Evolutionary conservation across 495 filamentous ascomycete genomes (phyloP), one percentile per base, ranked within the genome.

Genomic region (Xylaria sp.): DNA sequence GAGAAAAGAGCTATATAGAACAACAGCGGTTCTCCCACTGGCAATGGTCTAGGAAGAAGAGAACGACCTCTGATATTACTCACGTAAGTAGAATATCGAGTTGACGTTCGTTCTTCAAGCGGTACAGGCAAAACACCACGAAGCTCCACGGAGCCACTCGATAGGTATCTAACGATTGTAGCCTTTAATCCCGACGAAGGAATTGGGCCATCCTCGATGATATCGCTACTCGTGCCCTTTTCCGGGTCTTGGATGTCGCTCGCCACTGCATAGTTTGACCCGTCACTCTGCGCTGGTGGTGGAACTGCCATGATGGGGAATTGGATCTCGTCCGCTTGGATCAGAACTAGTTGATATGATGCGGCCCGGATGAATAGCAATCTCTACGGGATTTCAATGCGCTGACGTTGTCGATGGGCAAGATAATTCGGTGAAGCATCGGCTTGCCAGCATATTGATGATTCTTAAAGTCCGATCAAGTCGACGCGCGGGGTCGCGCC

Each of bases 101-200:
- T 83, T 8, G 85, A 81, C 0, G 80, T 86, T 48, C 86, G 78
- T 68, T 87, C 84, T 72, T 87, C 82, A 40, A 86, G 71, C 0
- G 86, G 82, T 35, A 88, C 83, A 1, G 86, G 86, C 48, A 82
- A 74, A 61, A 87, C 84, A 59, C 86, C 86, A 68, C 85, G 79
- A 33, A 83, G 77, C 74, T 88, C 84, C 15, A 85, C 76, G 1
- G 44, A 50, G 31, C 64, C 64, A 3, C n/a, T n/a, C n/a, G 33
- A 43, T 6, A 67, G n/a, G 48, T 53, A 55, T 43, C 15, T 55
- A 1, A 67, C 14, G 14, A n/a, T 19, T 4, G 29, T 41, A 48
- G 4, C 48, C 21, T 19, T 67, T 5, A 53, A 55, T 19, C 48
- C 35, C 5, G 29, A n/a, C 19, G 64, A 40, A 26, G 15, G 48